Base-by-base conservation (phyloP, 2,329 filamentous ascomycete genomes). In the Anisogramma anomala region DNA sequence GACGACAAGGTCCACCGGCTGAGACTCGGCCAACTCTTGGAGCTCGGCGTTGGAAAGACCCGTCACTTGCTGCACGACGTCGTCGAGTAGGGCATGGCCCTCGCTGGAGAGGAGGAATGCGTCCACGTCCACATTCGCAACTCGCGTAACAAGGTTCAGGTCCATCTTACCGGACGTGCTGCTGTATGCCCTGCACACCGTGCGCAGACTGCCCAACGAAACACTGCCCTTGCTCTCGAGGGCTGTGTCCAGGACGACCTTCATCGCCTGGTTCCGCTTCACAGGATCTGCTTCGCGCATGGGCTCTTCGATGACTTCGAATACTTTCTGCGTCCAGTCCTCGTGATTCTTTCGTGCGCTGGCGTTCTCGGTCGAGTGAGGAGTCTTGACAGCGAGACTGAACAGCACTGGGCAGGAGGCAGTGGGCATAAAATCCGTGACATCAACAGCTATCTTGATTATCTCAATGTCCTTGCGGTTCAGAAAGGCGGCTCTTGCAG, bases 401-500 rank as follows among this genome's bases (percentile, higher is more conserved):
- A 68, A 75, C 8, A 76, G 51, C 2, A 65, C 61, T 2, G 66
- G 63, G 2, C 58, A 63, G 2, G 64, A 63, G 6, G 60, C 47
- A 0, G 61, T 51, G 5, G 64, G 48, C 1, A 58, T 58, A 7
- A 50, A 52, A 3, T 56, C 52, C 2, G 64, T 59, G 17, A 64
- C 55, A 3, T 61, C 55, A 2, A 72, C 57, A 1, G 67, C 63
- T 18, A 55, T 54, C 10, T 59, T 54, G 15, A 74, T 51, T 4
- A 64, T 51, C 18, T 64, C 62, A 30, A 68, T 54, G 19, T 62
- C 61, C 28, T 59, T 58, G 17, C 59, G 60, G 41, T 61, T 64
- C 13, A 69, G 47, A 42, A 69, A 77, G 1, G 58, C 56, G 1
- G 66, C 61, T 42, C 68, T 64, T 1, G 68, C 66, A 1, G 72